Evolutionary conservation across 208 protist genomes (phyloP).

Genomic region (Vickermania spadyakhi): DNA sequence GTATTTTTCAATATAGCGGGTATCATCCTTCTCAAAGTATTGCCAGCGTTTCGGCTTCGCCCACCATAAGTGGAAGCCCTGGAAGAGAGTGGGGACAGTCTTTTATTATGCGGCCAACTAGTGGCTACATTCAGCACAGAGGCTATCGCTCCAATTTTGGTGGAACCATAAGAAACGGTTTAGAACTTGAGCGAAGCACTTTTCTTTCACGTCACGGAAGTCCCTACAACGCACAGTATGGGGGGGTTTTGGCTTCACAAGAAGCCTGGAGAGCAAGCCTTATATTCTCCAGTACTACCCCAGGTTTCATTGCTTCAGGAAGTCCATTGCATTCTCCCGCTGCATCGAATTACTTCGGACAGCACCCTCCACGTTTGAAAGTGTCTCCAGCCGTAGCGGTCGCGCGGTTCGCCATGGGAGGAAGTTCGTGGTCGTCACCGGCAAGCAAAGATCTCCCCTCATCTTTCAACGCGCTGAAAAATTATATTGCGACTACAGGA

Average conservation of each 20-base stretch:
- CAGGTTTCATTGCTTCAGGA: not conserved
- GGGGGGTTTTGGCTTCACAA: not conserved
- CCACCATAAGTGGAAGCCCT: constrained; percentile 33
- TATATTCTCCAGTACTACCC: not conserved
- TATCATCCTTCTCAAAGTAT: not conserved
- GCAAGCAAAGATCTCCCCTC: constrained; percentile 34
- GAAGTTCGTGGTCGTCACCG: constrained; percentile 8
- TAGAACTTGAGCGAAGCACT: constrained; percentile 2
- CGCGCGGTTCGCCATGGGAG: constrained; percentile 9
- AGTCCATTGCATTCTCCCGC: not conserved
- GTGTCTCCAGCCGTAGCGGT: not conserved
- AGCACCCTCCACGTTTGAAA: not conserved
- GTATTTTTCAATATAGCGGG: not conserved
- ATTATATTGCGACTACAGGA: constrained; percentile 42
- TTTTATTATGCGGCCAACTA: constrained; percentile 66
- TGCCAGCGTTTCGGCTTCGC: constrained; percentile 20
- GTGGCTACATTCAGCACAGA: constrained; percentile 16
- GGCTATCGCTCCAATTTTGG: constrained; percentile 21
- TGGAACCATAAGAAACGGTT: constrained; percentile 6
- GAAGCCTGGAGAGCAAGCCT: not conserved
- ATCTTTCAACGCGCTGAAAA: constrained; percentile 39
- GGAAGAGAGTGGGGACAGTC: constrained; percentile 63
- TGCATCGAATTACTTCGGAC: not conserved
- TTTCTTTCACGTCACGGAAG: not conserved
- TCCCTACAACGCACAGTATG: not conserved